Conservation (phyloP, 1,139 yeast genomes). For the Debaryomyces nepalensis region DNA sequence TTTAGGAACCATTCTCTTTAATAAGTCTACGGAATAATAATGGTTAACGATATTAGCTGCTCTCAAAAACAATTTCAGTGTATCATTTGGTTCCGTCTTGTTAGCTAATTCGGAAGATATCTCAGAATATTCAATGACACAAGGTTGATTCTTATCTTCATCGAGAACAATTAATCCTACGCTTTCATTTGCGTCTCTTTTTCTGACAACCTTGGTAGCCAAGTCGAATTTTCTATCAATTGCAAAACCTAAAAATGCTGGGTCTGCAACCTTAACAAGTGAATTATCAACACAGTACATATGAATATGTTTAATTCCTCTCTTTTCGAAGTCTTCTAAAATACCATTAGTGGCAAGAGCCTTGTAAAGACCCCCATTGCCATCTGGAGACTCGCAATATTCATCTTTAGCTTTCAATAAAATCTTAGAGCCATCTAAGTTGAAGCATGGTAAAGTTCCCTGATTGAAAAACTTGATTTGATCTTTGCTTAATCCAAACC, state of each 20-base stretch:
- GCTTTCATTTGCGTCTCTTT: conserved; percentile 82
- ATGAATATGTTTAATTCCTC: conserved; percentile 86
- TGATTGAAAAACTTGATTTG: conserved; percentile 87
- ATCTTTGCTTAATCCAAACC: conserved; percentile 66
- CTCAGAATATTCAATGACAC: conserved; percentile 95
- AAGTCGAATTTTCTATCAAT: conserved; percentile 66
- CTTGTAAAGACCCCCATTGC: conserved; percentile 95
- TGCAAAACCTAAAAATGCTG: conserved; percentile 87
- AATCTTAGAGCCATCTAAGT: conserved; percentile 69
- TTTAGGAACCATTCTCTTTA: conserved; percentile 59
- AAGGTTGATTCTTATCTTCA: conserved; percentile 64
- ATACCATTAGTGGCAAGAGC: conserved; percentile 73
- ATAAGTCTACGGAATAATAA: conserved; percentile 81
- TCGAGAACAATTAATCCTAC: conserved; percentile 91
- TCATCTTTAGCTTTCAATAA: conserved; percentile 58
- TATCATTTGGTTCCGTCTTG: conserved; percentile 53
- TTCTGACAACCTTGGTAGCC: conserved; percentile 95
- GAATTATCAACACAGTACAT: conserved; percentile 97
- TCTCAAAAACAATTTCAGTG: conserved; percentile 67
- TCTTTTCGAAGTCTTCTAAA: conserved; percentile 66
- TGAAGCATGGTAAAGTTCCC: conserved; percentile 92
- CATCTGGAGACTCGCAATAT: conserved; percentile 91
- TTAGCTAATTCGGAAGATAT: conserved; percentile 75
- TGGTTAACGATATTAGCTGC: conserved; percentile 99
- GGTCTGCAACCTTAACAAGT: conserved; percentile 93